Evolutionary conservation across 345 rosid species (phyloP).

Genomic region (Lepidium sativum): DNA sequence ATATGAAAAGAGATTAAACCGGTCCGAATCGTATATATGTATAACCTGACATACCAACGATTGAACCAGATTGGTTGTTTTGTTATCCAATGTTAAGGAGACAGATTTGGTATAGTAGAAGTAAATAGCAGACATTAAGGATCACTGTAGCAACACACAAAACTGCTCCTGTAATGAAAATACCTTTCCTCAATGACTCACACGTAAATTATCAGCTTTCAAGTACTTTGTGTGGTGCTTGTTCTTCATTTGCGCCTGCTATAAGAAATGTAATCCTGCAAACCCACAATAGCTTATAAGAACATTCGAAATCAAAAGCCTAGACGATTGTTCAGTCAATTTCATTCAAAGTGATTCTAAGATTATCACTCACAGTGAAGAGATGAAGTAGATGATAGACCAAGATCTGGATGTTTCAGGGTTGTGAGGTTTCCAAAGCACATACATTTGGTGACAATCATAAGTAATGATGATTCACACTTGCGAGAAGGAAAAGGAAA

Average conservation of each 20-base stretch:
- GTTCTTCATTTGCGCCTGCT: constrained; percentile 66
- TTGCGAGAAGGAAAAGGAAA: constrained; percentile 66
- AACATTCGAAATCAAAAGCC: no score
- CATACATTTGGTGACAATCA: constrained; percentile 87
- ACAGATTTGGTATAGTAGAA: constrained; percentile 57
- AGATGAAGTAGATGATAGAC: constrained; percentile 62
- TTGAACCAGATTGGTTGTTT: constrained; percentile 36
- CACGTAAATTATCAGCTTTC: constrained; percentile 61
- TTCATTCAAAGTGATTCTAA: no score
- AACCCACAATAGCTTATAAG: neutral
- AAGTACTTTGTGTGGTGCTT: constrained; percentile 75
- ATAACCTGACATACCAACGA: constrained; percentile 54
- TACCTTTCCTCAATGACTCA: constrained; percentile 58
- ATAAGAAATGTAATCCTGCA: constrained; percentile 59
- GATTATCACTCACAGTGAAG: constrained; percentile 44
- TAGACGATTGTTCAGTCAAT: no score
- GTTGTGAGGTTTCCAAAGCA: constrained; percentile 62
- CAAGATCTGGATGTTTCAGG: constrained; percentile 67
- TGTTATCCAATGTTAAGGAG: constrained; percentile 30
- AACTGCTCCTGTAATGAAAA: constrained; percentile 69
- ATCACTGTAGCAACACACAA: constrained; percentile 68
- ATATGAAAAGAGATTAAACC: neutral
- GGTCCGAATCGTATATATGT: constrained; percentile 15
- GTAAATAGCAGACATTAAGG: constrained; percentile 69
- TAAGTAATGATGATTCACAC: constrained; percentile 63